Evolutionary conservation across 371 early-diverging fungal genomes (phyloP), one percentile per base, ranked within the genome.

Genomic region (Aphelidium insulamus): DNA sequence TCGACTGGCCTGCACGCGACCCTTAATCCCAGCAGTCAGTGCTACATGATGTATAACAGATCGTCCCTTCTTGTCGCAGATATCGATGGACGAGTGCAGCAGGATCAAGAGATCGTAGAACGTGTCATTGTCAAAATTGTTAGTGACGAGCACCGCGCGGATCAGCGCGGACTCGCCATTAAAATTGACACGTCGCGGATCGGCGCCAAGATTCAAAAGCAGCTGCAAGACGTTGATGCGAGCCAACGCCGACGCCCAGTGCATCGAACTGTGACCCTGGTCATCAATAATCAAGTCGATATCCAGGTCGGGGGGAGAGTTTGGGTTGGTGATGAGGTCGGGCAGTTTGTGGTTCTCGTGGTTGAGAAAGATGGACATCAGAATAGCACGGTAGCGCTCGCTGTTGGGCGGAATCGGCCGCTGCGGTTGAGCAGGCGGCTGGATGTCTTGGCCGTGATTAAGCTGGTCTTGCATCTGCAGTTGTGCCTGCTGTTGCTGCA

Each of bases 191-290:
- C 62, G 46, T 31, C 60, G 59, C 4, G 70, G 48, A 36, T 82
- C 74, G 2, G 82, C 82, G 0, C 78, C 77, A 26, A 67, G 67
- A 15, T 65, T 54, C 4, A 92, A 48, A 28, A 91, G 49, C 6
- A 74, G 43, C 23, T 68, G 58, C 20, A 90, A 65, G 5, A 82
- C 58, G 24, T 69, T 57, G 20, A 80, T 61, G 14, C 77, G 61
- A 0, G 76, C 91, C 44, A 92, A 66, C 5, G 91, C 82, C 5
- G 87, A 80, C 0, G 94, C 90, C 91, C 91, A 95, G 42, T 95
- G 97, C 10, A 88, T 51, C 4, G 86, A 66, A 0, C 90, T 79
- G 42, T 95, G 87, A 1, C 91, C 91, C 30, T 80, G 78, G 26
- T 83, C 88, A 36, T 94, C 92, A 24, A 94, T 77, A 12, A 70